Percentiles rank a stretch among this genome's conserved stretches.
phyloP scores from a whole-genome alignment of 257 asterid genomes.

The Salvia hispanica region DNA sequence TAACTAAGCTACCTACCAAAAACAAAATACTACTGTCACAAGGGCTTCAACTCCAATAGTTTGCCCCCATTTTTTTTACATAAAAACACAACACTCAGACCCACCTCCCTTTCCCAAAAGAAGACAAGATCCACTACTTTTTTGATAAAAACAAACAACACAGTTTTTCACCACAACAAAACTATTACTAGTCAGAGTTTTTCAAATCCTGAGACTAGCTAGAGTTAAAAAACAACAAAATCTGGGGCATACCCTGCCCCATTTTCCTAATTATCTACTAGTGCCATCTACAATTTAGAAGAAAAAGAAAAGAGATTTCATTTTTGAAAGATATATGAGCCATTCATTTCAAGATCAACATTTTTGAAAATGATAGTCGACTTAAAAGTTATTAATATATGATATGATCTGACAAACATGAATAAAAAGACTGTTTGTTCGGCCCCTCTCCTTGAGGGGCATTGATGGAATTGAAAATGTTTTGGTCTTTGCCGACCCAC shows the following conservation, averaged over 20 bases:
- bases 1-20: constrained; percentile 6
- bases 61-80: constrained; percentile 34
- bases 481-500: constrained; percentile 37
- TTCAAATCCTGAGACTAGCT: constrained; percentile 52
- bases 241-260: constrained; percentile 54
- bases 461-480: constrained; percentile 23
- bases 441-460: constrained; percentile 38
- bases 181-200: constrained; percentile 56
- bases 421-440: constrained; percentile 34
- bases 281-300: constrained; percentile 33
- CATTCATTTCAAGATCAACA: constrained; percentile 42
- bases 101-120: constrained; percentile 48
- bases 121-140: constrained; percentile 29
- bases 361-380: constrained; percentile 41
- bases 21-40: constrained; percentile 17
- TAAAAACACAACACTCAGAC: constrained; percentile 11
- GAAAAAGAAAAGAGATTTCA: not conserved
- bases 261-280: constrained; percentile 38
- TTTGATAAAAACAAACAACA: not conserved
- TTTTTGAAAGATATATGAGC: constrained; percentile 33
- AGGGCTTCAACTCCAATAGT: constrained; percentile 55
- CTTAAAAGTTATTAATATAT: constrained; percentile 27
- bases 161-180: constrained; percentile 15
- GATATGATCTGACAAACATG: constrained; percentile 38
- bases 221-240: constrained; percentile 42